Base-by-base conservation (phyloP, 78 protist genomes). In the Dictyostelium firmibasis region DNA sequence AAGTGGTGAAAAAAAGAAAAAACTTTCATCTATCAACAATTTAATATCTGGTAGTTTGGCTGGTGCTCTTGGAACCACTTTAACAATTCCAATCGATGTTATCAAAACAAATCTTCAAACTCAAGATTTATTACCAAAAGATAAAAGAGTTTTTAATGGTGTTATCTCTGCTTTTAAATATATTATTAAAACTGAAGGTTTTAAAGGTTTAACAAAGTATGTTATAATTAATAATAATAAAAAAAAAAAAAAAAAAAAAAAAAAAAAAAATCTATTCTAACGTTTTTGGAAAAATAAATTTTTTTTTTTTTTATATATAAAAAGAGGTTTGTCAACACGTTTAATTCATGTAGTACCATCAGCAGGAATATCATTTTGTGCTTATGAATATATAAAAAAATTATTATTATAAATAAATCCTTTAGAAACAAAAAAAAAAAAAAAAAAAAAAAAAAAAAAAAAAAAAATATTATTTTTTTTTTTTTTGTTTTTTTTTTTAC, bases 41-140 rank as follows among this genome's bases (percentile, higher is more conserved):
- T 69, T 91, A 16, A 50, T 81, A 18, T 23, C 84, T 11, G 96
- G 96, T 18, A 70, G 67, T 31, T 11, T 79, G 2, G 81, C 81
- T 18, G 95, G 95, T 18, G 83, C 91, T 0, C 2, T 78, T 8
- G 96, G 47, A 18, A 78, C 96, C 3, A 60, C 84, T 31, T 13
- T 50, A 4, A 92, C 96, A 38, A 92, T 92, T 18, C 96, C 96
- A 33, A 41, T 92, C 25, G 96, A 92, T 78, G 91, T 78, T 4
- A 67, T 92, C 0, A 92, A 92, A 64, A 92, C 96, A 1, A 84
- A 76, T 57, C 36, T 92, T 10, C 96, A 92, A 78, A 72, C 84
- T 13, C 83, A 92, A 27, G 91, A 81, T 60, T 60, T 10, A 11
- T 62, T 88, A 78, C 94, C 94, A 8, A 64, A 67, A n/a, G 36